Base-by-base conservation (phyloP, 495 filamentous ascomycete genomes). In the Penicillium maclennaniae region DNA sequence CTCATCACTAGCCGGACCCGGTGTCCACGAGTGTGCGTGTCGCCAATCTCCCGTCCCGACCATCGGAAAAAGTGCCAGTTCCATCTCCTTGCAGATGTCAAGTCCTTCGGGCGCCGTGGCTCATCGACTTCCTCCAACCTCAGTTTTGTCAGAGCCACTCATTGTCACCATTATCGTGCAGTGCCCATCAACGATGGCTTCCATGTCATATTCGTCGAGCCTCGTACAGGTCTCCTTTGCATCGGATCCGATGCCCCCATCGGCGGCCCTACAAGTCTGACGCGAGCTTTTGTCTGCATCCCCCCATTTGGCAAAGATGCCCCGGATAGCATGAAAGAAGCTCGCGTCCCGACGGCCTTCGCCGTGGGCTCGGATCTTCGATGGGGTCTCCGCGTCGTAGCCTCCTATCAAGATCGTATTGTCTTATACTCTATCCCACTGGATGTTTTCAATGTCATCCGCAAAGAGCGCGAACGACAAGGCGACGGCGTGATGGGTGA, bases 181-280 rank as follows among this genome's bases (percentile, higher is more conserved):
- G 69, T 87, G 4, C 87, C 87, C 1, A 69, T 88, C 40, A 83
- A 83, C 54, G 87, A 89, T 64, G 85, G 87, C 1, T 72, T 80
- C 38, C 83, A 89, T 54, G 72, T 91, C 28, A 67, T 89, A 20
- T 91, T 87, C 69, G 83, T 82, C 8, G 86, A 89, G 52, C 85
- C 86, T 5, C 68, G 68, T 7, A 80, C 76, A 17, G 77, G 75
- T 7, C 51, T 74, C 4, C 72, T 89, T n/a, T 87, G 81, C 56
- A 71, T 91, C 4, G 86, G 87, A 4, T 80, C 77, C 48, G 84
- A 88, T 67, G 74, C 83, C 1, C 85, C 83, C n/a, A 67, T 82
- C 20, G 81, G 79, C 15, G 75, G 78, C 14, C 70, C 71, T 14
- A 74, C 77, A 8, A 80, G 76, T 57, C 64, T 83, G 7, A 71